Conservation (phyloP, 805 yeast species). For the Candida chilensis region DNA sequence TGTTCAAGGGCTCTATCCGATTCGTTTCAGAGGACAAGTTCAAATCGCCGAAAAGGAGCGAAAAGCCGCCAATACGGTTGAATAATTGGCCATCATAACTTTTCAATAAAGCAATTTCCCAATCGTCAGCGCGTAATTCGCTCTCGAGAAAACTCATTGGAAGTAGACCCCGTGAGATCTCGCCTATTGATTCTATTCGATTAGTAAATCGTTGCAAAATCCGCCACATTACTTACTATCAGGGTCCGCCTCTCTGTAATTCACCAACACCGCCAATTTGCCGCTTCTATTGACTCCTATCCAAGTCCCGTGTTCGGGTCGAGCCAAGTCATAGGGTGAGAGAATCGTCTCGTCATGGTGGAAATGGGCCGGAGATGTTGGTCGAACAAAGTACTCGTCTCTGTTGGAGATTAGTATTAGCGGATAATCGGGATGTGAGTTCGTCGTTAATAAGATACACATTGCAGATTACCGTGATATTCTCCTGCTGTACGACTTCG, state of each 20-base stretch:
- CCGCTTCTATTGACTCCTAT: conserved; percentile 59
- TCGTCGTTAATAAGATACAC: conserved; percentile 74
- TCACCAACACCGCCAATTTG: conserved; percentile 64
- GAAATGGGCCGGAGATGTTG: conserved; percentile 50
- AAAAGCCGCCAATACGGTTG: conserved; percentile 49
- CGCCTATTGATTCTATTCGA: conserved; percentile 9
- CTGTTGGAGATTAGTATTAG: conserved; percentile 74
- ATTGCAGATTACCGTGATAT: conserved; percentile 19
- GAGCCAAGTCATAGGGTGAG: conserved; percentile 67
- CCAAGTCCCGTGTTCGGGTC: conserved; percentile 86
- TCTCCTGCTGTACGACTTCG: not conserved
- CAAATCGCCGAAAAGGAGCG: conserved; percentile 47
- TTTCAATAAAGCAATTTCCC: conserved; percentile 27
- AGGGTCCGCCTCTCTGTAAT: conserved; percentile 39
- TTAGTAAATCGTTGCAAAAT: conserved; percentile 9
- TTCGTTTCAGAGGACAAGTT: conserved; percentile 10
- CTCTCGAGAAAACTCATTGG: conserved; percentile 36
- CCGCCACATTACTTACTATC: conserved; percentile 8
- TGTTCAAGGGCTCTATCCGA: conserved; percentile 22
- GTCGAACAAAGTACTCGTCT: conserved; percentile 75
- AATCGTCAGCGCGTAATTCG: conserved; percentile 22
- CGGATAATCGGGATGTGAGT: conserved; percentile 65
- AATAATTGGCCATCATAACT: conserved; percentile 13
- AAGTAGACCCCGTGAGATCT: conserved; percentile 44
- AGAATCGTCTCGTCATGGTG: conserved; percentile 30